Base-by-base conservation (phyloP, 352 stramenopile species). In the Phytophthora cactorum region DNA sequence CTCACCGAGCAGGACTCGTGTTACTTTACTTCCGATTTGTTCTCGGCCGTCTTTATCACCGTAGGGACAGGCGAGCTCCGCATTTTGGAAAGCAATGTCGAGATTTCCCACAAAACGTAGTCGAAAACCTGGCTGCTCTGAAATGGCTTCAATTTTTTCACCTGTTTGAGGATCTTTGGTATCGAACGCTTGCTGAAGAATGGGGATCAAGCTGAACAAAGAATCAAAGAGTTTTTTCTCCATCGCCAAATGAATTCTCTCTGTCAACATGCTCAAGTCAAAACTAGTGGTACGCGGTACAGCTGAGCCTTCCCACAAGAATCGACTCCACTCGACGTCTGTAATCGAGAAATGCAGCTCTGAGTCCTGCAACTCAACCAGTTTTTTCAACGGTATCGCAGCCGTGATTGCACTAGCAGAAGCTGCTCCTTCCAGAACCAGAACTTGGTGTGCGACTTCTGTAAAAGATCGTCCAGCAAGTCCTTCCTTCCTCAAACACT, bases 91-190 rank as follows among this genome's bases (percentile, higher is more conserved):
- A 0, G 72, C 84, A 25, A 80, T 52, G 22, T 91, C 82, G 4
- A 89, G 9, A 8, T 88, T 81, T 0, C 82, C 82, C 28, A 68
- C 66, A 52, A 78, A 92, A 4, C 80, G 81, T 11, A 78, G 50
- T 14, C 69, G 69, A 63, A 83, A 90, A 17, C 73, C 73, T 0
- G 53, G 1, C 32, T 59, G 25, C 8, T 66, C 34, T 1, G 32
- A n/a, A 12, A 49, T 34, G 45, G 28, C n/a, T 25, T 61, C 17
- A 38, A 15, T 15, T 29, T 2, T 53, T 1, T 60, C 36, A 17
- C 15, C n/a, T 1, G n/a, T 34, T 36, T 49, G 45, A 9, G 17
- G 3, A 52, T 75, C 70, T 67, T 65, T 79, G 4, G 74, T 82
- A 41, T 84, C 67, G 2, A 90, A 72, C 6, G 76, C 71, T 17